phyloP scores from a whole-genome alignment of 2,329 filamentous ascomycete genomes.

The Colletotrichum trifolii region DNA sequence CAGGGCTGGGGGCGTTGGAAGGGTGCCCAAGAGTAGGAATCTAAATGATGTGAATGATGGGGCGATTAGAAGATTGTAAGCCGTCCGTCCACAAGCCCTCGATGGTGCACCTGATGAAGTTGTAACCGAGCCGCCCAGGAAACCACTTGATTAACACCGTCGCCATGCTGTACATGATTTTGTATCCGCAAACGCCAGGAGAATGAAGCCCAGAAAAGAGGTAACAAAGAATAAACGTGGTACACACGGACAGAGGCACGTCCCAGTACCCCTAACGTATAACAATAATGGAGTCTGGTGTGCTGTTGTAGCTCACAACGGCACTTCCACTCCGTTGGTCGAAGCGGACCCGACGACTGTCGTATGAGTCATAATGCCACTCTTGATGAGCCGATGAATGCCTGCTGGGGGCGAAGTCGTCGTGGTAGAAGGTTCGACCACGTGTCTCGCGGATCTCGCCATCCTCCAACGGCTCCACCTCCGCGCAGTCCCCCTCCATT shows the following conservation, averaged over 20 bases:
- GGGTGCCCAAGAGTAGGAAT: not conserved
- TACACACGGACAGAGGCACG: constrained; percentile 15
- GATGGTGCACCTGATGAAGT: constrained; percentile 22
- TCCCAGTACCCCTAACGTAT: constrained; percentile 44
- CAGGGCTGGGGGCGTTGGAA: too few relatives aligned
- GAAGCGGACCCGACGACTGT: constrained; percentile 22
- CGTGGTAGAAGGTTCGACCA: constrained; percentile 20
- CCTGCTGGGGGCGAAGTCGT: constrained; percentile 17
- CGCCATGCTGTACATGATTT: constrained; percentile 32
- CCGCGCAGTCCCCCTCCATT: constrained; percentile 22
- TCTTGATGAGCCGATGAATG: constrained; percentile 23
- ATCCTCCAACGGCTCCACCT: constrained; percentile 26
- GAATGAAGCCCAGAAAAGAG: not conserved
- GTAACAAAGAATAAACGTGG: constrained; percentile 4
- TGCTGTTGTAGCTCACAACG: constrained; percentile 18
- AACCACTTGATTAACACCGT: constrained; percentile 28
- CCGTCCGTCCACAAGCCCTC: constrained; percentile 16
- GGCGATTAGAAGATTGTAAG: constrained; percentile 26
- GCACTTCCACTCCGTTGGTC: constrained; percentile 5
- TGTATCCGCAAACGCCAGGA: not conserved
- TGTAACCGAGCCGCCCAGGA: constrained; percentile 1
- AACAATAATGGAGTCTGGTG: constrained; percentile 40
- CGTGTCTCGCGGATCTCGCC: constrained; percentile 32
- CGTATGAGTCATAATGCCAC: constrained; percentile 34
- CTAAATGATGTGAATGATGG: constrained; percentile 10